phyloP scores from a whole-genome alignment of 2,329 filamentous ascomycete genomes.

The Ophiognomonia clavigignenti-juglandacearum region DNA sequence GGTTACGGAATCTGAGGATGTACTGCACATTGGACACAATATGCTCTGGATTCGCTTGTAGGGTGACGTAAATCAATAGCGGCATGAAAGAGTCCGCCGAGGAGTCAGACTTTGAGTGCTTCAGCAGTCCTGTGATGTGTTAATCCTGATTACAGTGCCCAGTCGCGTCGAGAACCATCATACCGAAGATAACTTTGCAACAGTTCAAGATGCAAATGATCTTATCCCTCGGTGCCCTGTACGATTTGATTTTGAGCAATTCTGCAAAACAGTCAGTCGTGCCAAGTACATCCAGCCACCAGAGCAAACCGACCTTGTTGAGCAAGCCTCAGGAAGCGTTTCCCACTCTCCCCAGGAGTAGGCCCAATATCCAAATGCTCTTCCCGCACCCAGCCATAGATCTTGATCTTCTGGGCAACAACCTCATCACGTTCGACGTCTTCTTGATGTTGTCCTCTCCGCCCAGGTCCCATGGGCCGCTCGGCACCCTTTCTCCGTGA shows the following conservation, averaged over 20 bases:
- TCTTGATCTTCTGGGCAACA: constrained; percentile 92
- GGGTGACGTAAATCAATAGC: constrained; percentile 88
- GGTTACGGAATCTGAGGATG: constrained; percentile 92
- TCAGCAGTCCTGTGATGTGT: constrained; percentile 62
- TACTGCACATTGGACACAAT: constrained; percentile 98
- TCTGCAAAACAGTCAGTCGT: constrained; percentile 52
- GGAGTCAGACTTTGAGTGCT: constrained; percentile 87
- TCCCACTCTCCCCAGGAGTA: constrained; percentile 72
- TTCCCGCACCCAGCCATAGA: constrained; percentile 92
- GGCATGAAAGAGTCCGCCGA: constrained; percentile 96
- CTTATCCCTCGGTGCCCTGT: constrained; percentile 94
- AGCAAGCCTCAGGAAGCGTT: constrained; percentile 80
- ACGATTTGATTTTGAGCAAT: constrained; percentile 91
- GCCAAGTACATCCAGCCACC: constrained; percentile 26
- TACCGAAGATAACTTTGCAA: constrained; percentile 98
- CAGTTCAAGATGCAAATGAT: constrained; percentile 98
- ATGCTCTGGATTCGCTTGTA: constrained; percentile 92
- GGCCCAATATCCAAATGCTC: constrained; percentile 89
- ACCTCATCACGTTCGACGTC: constrained; percentile 95
- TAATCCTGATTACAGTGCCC: not conserved
- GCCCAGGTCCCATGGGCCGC: constrained; percentile 69
- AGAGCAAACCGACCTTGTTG: constrained; percentile 61
- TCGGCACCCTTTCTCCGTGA: constrained; percentile 65
- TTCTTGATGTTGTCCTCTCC: constrained; percentile 92
- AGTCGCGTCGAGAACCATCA: constrained; percentile 19